Evolutionary conservation across 2,329 filamentous ascomycete species (phyloP), one percentile per base, ranked within the genome.

Genomic region (Huntiella moniliformis): DNA sequence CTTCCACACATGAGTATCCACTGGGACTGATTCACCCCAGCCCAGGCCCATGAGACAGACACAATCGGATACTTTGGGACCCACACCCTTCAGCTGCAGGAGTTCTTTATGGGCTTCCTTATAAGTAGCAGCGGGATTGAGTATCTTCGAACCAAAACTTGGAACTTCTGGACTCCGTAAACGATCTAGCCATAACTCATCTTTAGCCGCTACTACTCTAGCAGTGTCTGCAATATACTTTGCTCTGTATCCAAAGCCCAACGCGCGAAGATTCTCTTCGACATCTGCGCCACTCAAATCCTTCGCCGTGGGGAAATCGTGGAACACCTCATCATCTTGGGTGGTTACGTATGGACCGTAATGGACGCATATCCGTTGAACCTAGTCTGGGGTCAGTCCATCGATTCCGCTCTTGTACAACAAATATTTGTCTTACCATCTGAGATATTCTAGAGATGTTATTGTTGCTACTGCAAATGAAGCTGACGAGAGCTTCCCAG

Each of bases 391-490:
- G 17, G 36, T 13, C 28, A 38, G 11, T 35, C 37, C 15, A 36
- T 13, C n/a, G 17, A 17, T 8, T 4, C 16, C n/a, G n/a, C 16
- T 42, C 44, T 22, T 17, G 32, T 37, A n/a, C 12, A n/a, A 4
- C 13, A 36, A 37, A 5, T 6, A 15, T 4, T 28, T 12, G 18
- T 34, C 57, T 52, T 55, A 82, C 86, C 91, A 98, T 98, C 61
- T 92, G 83, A 4, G 83, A 88, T 58, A 98, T 98, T 35, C 91
- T 76, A 2, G 79, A 73, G 50, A 98, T 98, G 58, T 98, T 95
- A 64, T 98, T 98, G 63, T 98, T 98, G 62, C 86, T 94, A 62
- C 87, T 95, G 68, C 91, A 98, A 52, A 98, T 98, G 61, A 98
- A 98, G 47, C 82, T 79, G 17, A 98, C 68, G 16, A 98, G 67